These are phyloP conservation scores for Inosperma sp. DNA, from an alignment of 768 basidiomycete species.

Conservation along the genomic window DNA sequence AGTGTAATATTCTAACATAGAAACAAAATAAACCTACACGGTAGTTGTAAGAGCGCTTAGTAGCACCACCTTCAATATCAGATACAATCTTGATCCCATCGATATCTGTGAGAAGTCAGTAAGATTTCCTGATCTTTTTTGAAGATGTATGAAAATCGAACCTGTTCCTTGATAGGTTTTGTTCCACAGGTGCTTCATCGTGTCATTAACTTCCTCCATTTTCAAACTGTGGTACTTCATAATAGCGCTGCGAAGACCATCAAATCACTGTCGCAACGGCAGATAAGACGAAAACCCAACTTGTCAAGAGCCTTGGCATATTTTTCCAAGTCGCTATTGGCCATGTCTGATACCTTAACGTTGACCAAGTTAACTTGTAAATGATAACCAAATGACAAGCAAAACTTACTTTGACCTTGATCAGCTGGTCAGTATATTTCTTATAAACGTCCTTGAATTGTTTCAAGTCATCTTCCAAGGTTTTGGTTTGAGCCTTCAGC, in stretches of 20 bases:
- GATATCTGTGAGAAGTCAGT: conserved; percentile 61
- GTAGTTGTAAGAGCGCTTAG: conserved; percentile 95
- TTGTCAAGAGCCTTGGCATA: conserved; percentile 96
- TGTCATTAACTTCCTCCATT: conserved; percentile 99
- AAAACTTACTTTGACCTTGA: conserved; percentile 81
- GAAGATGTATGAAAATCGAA: too few species aligned
- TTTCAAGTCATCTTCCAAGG: conserved; percentile 62
- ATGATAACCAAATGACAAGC: background rate
- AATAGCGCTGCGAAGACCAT: conserved; percentile 64
- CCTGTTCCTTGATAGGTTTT: conserved; percentile 99
- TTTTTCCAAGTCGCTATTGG: conserved; percentile 95
- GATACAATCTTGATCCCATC: conserved; percentile 95
- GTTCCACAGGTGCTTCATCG: conserved; percentile 95
- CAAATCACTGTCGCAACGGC: background rate
- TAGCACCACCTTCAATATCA: conserved; percentile 86
- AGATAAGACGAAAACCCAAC: conserved; percentile 42
- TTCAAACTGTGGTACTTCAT: conserved; percentile 98
- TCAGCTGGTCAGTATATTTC: conserved; percentile 83
- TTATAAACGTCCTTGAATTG: conserved; percentile 87
- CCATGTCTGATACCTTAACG: conserved; percentile 90
- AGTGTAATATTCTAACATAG: conserved; percentile 7
- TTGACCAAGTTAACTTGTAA: background rate
- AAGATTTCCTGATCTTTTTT: too few species aligned
- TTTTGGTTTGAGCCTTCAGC: conserved; percentile 59
- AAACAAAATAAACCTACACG: conserved; percentile 60